Evolutionary conservation across 75 land plant genomes (phyloP).

Genomic region (Larix kaempferi): DNA sequence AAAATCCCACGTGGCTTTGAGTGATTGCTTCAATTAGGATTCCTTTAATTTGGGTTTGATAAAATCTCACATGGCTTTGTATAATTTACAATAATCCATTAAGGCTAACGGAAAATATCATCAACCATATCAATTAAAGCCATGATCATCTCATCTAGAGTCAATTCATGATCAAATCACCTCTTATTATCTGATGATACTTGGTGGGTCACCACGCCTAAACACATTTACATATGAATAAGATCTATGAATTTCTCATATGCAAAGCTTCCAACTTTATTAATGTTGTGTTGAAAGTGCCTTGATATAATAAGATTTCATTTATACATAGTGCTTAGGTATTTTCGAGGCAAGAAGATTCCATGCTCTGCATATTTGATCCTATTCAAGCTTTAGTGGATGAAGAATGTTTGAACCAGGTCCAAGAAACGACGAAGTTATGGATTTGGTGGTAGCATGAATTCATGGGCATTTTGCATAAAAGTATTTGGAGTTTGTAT

Average conservation of each 20-base stretch:
- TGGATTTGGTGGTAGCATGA: background rate
- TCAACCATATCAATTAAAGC: no score
- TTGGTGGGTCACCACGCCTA: no score
- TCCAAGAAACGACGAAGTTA: constrained; percentile 3
- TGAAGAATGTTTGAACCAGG: constrained; percentile 6
- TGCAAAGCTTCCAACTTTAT: constrained; percentile 1
- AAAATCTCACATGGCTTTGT: no score
- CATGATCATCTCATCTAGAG: no score
- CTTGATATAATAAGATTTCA: background rate
- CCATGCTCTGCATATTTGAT: background rate
- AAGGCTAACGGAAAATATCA: no score
- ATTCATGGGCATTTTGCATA: constrained; percentile 4
- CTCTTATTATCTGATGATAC: no score
- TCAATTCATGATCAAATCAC: no score
- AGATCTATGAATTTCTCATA: constrained; percentile 1
- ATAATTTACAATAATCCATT: no score
- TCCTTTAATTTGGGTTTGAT: no score
- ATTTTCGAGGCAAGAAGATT: background rate
- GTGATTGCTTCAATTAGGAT: no score
- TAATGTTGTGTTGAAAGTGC: background rate
- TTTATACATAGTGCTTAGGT: background rate
- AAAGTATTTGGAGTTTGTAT: background rate
- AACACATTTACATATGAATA: background rate
- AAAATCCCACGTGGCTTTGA: no score
- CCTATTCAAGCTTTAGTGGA: constrained; percentile 7